These are phyloP conservation scores for Delonix regia DNA, from an alignment of 306 rosid genomes.

Conservation along the genomic window DNA sequence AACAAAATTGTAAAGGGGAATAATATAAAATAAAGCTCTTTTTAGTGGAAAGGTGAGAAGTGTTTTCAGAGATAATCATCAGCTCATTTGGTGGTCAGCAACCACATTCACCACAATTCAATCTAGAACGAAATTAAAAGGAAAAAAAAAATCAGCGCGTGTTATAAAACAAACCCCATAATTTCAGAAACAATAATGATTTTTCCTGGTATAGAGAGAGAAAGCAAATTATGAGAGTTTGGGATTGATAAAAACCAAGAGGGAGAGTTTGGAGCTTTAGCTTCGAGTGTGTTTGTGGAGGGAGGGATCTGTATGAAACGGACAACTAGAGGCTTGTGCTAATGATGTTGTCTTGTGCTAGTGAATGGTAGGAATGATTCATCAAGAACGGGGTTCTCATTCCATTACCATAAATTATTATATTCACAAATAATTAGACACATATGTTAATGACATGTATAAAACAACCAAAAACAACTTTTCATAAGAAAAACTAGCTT, in stretches of 20 bases:
- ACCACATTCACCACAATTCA: constrained; percentile 39
- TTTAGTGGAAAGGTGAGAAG: constrained; percentile 64
- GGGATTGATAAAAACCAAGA: constrained; percentile 53
- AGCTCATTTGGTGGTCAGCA: constrained; percentile 82
- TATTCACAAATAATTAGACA: constrained; percentile 1
- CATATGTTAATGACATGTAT: constrained; percentile 11
- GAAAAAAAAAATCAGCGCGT: constrained; percentile 58
- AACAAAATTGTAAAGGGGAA: constrained; percentile 25
- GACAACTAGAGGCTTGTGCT: constrained; percentile 57
- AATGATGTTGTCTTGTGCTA: constrained; percentile 93
- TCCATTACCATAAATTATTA: constrained; percentile 40
- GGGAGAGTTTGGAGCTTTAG: constrained; percentile 1
- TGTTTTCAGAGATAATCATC: constrained; percentile 71
- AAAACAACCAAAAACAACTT: constrained; percentile 14
- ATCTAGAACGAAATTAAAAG: constrained; percentile 28
- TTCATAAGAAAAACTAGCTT: constrained; percentile 6
- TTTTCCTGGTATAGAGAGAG: constrained; percentile 23
- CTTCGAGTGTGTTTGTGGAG: constrained; percentile 16
- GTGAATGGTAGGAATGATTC: constrained; percentile 86
- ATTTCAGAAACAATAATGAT: constrained; percentile 59
- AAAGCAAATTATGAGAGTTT: constrained; percentile 61
- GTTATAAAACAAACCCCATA: constrained; percentile 58
- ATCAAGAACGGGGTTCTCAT: constrained; percentile 71
- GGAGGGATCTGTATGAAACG: constrained; percentile 49
- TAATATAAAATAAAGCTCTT: constrained; percentile 25